Evolutionary conservation across 345 rosid species (phyloP), one percentile per base, ranked within the genome.

Genomic region (Sonneratia caseolaris): DNA sequence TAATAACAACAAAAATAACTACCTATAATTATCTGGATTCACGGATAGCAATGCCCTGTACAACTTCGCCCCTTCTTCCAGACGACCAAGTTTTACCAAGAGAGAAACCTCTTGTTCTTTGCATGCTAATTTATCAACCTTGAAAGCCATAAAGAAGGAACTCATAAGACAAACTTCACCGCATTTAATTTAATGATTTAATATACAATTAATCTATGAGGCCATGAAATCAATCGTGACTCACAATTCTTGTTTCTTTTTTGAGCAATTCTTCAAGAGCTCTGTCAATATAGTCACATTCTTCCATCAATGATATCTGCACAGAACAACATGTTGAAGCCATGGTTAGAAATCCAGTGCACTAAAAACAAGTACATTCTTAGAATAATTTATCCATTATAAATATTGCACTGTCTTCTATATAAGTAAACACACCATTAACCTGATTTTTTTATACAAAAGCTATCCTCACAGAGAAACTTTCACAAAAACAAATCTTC

Each of bases 1-100:
- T n/a, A 61, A 18, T 62, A 48, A 57, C 70, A 37, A 68, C 69
- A 37, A 21, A 55, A 73, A 66, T 67, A 73, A 68, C 75, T 77
- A 92, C 99, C 98, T 87, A 81, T 96, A 96, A 76, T 96, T 92
- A 84, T 96, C 99, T 62, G 99, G 98, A 86, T 92, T 96, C 86
- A 93, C 82, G 64, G 86, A 82, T 71, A 96, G 97, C 65, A 96
- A 84, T 56, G 35, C 79, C 88, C 80, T 84, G 79, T 88, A 91
- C 79, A 89, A 74, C 73, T 87, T 85, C 71, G 77, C 87, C 72
- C 88, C 98, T 84, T 91, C 98, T 79, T 89, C 97, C 40, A 82
- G 77, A 59, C 45, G 85, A 68, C 85, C 92, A 86, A 87, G 83
- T 84, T 88, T 92, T 74, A 88, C 83, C 74, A 96, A 79, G 70